These are phyloP conservation scores for Graphium sp. DNA, from an alignment of 2,329 filamentous ascomycete genomes.

Conservation along the genomic window DNA sequence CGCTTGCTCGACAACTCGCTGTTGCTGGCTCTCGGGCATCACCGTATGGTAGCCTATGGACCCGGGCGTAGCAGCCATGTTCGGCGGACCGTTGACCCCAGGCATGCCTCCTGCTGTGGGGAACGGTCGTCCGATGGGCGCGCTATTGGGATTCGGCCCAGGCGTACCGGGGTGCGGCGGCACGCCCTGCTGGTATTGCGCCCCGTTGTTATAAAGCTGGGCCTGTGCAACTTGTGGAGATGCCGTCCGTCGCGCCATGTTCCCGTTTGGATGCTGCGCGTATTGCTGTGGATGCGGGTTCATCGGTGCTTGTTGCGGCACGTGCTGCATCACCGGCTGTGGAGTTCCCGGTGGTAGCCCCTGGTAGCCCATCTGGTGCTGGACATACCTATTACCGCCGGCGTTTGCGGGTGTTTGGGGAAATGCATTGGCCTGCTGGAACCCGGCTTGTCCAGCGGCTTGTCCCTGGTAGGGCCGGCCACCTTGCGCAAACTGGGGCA, in stretches of 20 bases:
- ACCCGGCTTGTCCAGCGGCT: constrained; percentile 14
- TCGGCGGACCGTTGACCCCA: constrained; percentile 2
- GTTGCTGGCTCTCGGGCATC: constrained; percentile 30
- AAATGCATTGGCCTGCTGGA: no score
- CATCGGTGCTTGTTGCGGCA: constrained; percentile 4
- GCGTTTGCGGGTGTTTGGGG: no score
- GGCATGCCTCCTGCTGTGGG: constrained; percentile 4
- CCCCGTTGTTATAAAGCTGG: constrained; percentile 13
- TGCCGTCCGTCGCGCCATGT: constrained; percentile 21
- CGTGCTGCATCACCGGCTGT: constrained; percentile 12
- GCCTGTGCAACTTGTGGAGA: constrained; percentile 23
- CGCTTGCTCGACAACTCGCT: constrained; percentile 32
- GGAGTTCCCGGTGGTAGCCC: constrained; percentile 2
- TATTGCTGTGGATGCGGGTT: constrained; percentile 11
- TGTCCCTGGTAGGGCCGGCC: constrained; percentile 24
- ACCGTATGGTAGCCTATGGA: constrained; percentile 29
- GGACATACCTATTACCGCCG: no score
- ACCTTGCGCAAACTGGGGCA: constrained; percentile 28
- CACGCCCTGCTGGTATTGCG: constrained; percentile 11
- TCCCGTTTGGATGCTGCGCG: constrained; percentile 24
- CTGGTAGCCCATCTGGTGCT: no score
- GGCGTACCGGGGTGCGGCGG: constrained; percentile 5
- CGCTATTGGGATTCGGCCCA: background rate
- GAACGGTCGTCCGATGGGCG: background rate
- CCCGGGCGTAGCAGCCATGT: constrained; percentile 11